Conservation (phyloP, 1,139 yeast species). For the Sugiyamaella neomexicana region DNA sequence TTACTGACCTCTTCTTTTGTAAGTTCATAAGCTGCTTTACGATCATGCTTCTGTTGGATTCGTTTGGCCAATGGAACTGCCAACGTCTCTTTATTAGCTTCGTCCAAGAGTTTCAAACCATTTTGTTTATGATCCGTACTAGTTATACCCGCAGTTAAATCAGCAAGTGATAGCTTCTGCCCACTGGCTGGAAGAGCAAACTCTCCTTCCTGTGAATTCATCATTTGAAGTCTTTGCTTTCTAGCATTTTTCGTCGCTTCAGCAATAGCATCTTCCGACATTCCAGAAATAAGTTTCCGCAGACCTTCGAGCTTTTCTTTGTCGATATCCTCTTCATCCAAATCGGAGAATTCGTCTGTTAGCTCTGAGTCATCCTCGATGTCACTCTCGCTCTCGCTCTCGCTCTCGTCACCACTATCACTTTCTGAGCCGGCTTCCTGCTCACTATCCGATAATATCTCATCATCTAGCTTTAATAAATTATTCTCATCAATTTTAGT, state of each 20-base stretch:
- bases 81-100: conserved; percentile 45
- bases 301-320: conserved; percentile 34
- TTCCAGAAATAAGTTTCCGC: conserved; percentile 30
- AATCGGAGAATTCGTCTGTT: conserved; percentile 32
- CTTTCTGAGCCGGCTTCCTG: conserved; percentile 64
- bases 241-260: conserved; percentile 34
- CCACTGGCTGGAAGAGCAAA: conserved; percentile 63
- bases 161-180: conserved; percentile 62
- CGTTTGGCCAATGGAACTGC: conserved; percentile 83
- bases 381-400: conserved; percentile 36
- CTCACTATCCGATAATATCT: conserved; percentile 46
- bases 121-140: conserved; percentile 2
- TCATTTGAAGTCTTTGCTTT: conserved; percentile 49
- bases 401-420: conserved; percentile 40
- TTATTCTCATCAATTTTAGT: conserved; percentile 24
- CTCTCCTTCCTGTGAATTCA: conserved; percentile 69
- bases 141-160: conserved; percentile 59
- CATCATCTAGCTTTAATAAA: conserved; percentile 34
- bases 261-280: conserved; percentile 23
- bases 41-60: conserved; percentile 80
- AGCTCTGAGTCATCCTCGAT: conserved; percentile 25
- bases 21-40: conserved; percentile 87
- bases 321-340: conserved; percentile 34
- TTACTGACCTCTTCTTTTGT: conserved; percentile 82
- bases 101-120: conserved; percentile 29